A percentile compares a stretch with the other conserved stretches of the same genome.
These are phyloP conservation scores for Ustilago trichophora DNA, from an alignment of 1,284 basidiomycete genomes.

Conservation along the genomic window DNA sequence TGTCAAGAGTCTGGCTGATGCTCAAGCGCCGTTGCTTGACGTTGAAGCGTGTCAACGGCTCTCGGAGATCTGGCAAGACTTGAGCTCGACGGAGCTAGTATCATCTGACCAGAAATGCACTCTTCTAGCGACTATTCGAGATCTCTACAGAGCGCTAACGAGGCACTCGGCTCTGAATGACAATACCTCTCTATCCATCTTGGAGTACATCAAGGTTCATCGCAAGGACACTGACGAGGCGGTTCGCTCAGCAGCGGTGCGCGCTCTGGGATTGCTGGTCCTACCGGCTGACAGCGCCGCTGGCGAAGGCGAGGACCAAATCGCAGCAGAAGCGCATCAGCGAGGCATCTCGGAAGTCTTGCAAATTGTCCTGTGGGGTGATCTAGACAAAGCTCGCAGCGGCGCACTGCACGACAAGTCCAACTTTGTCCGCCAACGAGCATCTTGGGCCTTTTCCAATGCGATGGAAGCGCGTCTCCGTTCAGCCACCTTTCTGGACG, in stretches of 20 bases:
- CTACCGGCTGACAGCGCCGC: slow-evolving; percentile 11
- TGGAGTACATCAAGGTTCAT: slow-evolving; percentile 10
- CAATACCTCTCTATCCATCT: not conserved
- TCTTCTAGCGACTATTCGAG: slow-evolving; percentile 5
- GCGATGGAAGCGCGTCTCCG: slow-evolving; percentile 19
- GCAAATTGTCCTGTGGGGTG: slow-evolving; percentile 8
- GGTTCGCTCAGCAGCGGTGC: slow-evolving; percentile 31
- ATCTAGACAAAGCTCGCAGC: not conserved
- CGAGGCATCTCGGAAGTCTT: not conserved
- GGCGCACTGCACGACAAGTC: slow-evolving; percentile 24
- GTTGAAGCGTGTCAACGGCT: not conserved
- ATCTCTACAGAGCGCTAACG: slow-evolving; percentile 13
- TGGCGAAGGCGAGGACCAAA: not conserved
- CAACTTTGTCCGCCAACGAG: slow-evolving; percentile 36
- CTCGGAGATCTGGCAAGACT: not conserved
- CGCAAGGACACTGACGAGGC: slow-evolving; percentile 15
- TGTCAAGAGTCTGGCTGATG: slow-evolving; percentile 20
- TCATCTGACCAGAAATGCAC: slow-evolving; percentile 12
- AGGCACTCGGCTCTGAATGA: not conserved
- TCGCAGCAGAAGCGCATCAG: not conserved
- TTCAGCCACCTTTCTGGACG: not conserved
- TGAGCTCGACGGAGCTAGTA: not conserved
- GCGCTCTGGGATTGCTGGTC: slow-evolving; percentile 33
- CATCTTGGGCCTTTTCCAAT: slow-evolving; percentile 33
- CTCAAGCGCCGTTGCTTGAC: not conserved